Base-by-base conservation (phyloP, 139 green algal genomes). In the Chlamydomonas schloesseri region DNA sequence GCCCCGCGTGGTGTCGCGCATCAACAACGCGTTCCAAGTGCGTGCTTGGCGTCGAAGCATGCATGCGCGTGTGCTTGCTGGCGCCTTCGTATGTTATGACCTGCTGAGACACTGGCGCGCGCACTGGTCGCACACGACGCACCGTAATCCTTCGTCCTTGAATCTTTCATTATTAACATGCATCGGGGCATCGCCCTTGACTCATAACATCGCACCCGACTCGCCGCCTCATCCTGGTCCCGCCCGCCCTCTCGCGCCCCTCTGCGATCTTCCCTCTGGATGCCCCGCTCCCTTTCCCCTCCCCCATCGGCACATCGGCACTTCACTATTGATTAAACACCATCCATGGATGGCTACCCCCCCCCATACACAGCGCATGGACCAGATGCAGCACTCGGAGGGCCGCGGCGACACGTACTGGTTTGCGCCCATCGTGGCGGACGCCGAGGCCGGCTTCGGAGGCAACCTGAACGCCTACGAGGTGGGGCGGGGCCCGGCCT, bases 381-480 rank as follows among this genome's bases (percentile, higher is more conserved):
- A 97, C 87, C 93, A 97, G 92, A 97, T 98, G 71, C 93, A 97
- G 89, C 90, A 94, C 68, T 89, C 90, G 2, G 93, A 96, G 90
- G 93, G 93, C 60, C 82, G 79, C 42, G 83, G 21, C 73, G 89
- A 93, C 79, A 60, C 83, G 81, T 64, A 98, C 88, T 96, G 91
- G 91, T 96, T 95, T 47, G 93, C 95, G 21, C 96, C 96, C 75
- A 97, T 98, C 78, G 94, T 98, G n/a, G 95, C 95, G 23, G 95
- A 98, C 67, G 92, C 88, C 2, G 88, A 91, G 73, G 88, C 88
- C 29, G 96, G 96, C 71, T 98, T 98, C 88, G 96, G 96, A 26
- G 96, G 96, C 65, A 95, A 95, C 84, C 91, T 98, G 31, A 97
- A 97, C 80, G 94, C 93, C 0, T 98, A 95, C 83, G 97, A 98